phyloP scores from a whole-genome alignment of 345 rosid species.

The Eucalyptus caleyi region DNA sequence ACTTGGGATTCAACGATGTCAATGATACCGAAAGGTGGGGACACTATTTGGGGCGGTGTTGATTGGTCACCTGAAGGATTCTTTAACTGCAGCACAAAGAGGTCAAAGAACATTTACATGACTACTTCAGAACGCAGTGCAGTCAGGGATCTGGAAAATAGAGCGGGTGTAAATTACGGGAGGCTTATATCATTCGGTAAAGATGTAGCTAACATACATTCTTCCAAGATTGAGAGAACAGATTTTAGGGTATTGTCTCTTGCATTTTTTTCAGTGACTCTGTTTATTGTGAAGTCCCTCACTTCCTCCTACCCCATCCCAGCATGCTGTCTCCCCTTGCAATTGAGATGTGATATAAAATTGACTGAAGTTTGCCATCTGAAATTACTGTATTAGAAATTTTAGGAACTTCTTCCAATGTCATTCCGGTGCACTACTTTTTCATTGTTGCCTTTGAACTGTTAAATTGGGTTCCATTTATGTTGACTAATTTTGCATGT shows the following conservation, averaged over 20 bases:
- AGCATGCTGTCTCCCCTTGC: not conserved
- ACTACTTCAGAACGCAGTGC: not conserved
- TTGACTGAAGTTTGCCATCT: not conserved
- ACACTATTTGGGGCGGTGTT: slow-evolving; percentile 55
- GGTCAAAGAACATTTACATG: slow-evolving; percentile 10
- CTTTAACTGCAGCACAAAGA: slow-evolving; percentile 11
- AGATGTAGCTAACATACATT: slow-evolving; percentile 31
- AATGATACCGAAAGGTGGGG: slow-evolving; percentile 74
- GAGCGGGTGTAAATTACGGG: slow-evolving; percentile 29
- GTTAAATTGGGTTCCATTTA: not conserved
- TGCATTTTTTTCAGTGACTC: not conserved
- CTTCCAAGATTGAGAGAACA: slow-evolving; percentile 31
- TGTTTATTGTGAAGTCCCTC: not conserved
- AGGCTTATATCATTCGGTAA: slow-evolving; percentile 60
- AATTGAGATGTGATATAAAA: not conserved
- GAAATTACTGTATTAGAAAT: not conserved
- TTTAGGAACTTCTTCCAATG: not conserved
- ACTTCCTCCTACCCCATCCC: not conserved
- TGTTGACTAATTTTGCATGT: not conserved
- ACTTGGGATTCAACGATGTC: slow-evolving; percentile 74
- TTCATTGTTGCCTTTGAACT: not conserved
- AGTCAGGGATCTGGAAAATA: not conserved
- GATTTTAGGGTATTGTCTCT: slow-evolving; percentile 43
- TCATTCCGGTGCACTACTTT: not conserved
- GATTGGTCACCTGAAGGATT: slow-evolving; percentile 61